Percentiles rank a stretch among this genome's conserved stretches.
phyloP scores from a whole-genome alignment of 495 filamentous ascomycete genomes.

The Aspergillus indologenus region DNA sequence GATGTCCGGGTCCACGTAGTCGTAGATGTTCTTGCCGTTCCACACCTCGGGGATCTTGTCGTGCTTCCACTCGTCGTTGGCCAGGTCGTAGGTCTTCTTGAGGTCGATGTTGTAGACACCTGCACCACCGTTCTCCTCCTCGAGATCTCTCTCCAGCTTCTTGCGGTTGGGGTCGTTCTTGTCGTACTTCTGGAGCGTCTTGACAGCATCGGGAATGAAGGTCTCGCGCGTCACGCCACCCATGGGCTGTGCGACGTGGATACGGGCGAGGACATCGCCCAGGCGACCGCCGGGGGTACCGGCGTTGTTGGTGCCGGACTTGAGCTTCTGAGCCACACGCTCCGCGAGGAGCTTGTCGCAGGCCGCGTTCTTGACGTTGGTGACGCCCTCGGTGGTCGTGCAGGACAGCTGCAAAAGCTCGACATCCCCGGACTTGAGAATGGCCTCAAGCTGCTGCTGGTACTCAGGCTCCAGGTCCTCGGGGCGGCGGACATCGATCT shows the following conservation, averaged over 20 bases:
- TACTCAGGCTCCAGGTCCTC: slow-evolving; percentile 84
- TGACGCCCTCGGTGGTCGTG: slow-evolving; percentile 91
- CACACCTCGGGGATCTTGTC: slow-evolving; percentile 92
- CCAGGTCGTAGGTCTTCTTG: slow-evolving; percentile 79
- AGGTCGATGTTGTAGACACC: slow-evolving; percentile 95
- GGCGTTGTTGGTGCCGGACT: slow-evolving; percentile 73
- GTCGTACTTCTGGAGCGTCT: slow-evolving; percentile 78
- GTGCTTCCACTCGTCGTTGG: slow-evolving; percentile 86
- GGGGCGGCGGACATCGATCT: slow-evolving; percentile 86
- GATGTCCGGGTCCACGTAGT: slow-evolving; percentile 96
- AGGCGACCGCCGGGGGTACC: slow-evolving; percentile 73
- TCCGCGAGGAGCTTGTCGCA: slow-evolving; percentile 91
- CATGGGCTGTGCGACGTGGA: slow-evolving; percentile 92
- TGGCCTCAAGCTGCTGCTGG: slow-evolving; percentile 69
- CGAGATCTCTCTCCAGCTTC: slow-evolving; percentile 77
- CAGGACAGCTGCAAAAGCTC: slow-evolving; percentile 91
- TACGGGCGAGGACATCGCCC: slow-evolving; percentile 84
- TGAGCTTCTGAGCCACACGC: slow-evolving; percentile 90
- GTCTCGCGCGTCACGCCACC: slow-evolving; percentile 72
- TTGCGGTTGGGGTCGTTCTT: slow-evolving; percentile 80
- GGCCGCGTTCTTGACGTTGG: slow-evolving; percentile 88
- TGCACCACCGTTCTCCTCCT: slow-evolving; percentile 89
- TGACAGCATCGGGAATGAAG: slow-evolving; percentile 85
- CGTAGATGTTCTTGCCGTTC: slow-evolving; percentile 93
- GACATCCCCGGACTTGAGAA: slow-evolving; percentile 81